Base-by-base conservation (phyloP, 176 grass and related monocot genomes). In the Aegilops umbellulata region DNA sequence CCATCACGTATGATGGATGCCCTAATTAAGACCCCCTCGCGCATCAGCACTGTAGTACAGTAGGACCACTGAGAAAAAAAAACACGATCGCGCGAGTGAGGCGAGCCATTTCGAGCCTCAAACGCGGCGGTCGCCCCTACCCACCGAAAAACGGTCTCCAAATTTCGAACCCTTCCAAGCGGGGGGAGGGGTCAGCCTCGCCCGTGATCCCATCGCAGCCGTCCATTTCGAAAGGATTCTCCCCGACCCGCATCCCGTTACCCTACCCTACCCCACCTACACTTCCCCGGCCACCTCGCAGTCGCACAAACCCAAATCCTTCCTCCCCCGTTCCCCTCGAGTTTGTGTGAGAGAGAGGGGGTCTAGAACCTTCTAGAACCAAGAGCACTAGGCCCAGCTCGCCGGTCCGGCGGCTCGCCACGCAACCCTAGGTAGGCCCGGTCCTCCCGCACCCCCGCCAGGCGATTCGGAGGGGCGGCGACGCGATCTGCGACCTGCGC, bases 101-200 rank as follows among this genome's bases (percentile, higher is more conserved):
- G 46, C 46, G 46, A 51, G 47, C 49, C 49, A 58, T 58, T 58
- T 22, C 19, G 55, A 58, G 55, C 55, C 17, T 58, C 66, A 27
- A 47, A 74, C 70, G 70, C 69, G 38, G 35, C n/a, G 69, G 69
- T 71, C 65, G 36, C 22, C 29, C 10, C 16, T 35, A 35, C 44
- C 10, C 29, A 8, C 65, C 67, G 1, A 36, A 20, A n/a, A 20
- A n/a, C 69, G 10, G 20, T 36, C 3, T 8, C 41, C 72, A 8
- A 57, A 87, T 61, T 90, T 93, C 82, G 83, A 93, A 90, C 85
- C 85, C 47, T 19, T 53, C 60, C 60, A 60, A 64, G 77, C 91
- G 86, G 69, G 70, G 57, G 27, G 20, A 19, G 11, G 55, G 49
- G 16, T 16, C 49, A 53, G 10, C 5, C 60, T 8, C 15, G 8